phyloP scores from a whole-genome alignment of 2,329 filamentous ascomycete genomes.

The Alternaria tenuissima region DNA sequence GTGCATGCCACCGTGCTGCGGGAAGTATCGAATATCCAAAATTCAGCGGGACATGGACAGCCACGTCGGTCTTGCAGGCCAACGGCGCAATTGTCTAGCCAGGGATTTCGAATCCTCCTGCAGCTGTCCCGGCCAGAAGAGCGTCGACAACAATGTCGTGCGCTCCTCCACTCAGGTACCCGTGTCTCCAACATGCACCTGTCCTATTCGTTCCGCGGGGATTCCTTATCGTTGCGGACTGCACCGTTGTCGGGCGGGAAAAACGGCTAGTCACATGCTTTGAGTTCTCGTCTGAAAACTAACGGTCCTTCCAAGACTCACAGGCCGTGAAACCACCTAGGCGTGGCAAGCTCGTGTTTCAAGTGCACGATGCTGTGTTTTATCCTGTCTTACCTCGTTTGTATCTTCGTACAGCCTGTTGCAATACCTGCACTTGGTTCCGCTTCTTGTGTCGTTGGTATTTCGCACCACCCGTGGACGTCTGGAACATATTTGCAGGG shows the following conservation, averaged over 20 bases:
- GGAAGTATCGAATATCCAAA: conserved; percentile 25
- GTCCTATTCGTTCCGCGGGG: conserved; percentile 1
- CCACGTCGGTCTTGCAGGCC: conserved; percentile 42
- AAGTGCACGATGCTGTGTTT: conserved; percentile 28
- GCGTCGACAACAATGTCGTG: conserved; percentile 12
- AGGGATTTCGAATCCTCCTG: conserved; percentile 20
- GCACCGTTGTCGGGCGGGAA: conserved; percentile 10
- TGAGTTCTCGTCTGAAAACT: conserved; percentile 20
- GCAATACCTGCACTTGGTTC: conserved; percentile 2
- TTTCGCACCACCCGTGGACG: background rate
- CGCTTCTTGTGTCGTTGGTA: conserved; percentile 1
- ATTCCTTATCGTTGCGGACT: conserved; percentile 5
- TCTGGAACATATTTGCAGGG: background rate
- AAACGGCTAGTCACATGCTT: conserved; percentile 18
- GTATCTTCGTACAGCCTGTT: conserved; percentile 4
- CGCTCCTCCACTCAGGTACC: conserved; percentile 29
- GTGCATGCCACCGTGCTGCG: conserved; percentile 24
- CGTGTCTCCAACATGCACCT: conserved; percentile 14
- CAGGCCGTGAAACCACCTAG: conserved; percentile 23
- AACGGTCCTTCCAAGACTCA: conserved; percentile 15
- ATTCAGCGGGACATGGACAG: conserved; percentile 33
- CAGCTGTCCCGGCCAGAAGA: conserved; percentile 16
- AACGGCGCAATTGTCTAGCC: conserved; percentile 26
- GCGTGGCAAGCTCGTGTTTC: conserved; percentile 36
- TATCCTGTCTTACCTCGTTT: conserved; percentile 25